Evolutionary conservation across 768 basidiomycete genomes (phyloP).

Genomic region (Jaapia argillacea): DNA sequence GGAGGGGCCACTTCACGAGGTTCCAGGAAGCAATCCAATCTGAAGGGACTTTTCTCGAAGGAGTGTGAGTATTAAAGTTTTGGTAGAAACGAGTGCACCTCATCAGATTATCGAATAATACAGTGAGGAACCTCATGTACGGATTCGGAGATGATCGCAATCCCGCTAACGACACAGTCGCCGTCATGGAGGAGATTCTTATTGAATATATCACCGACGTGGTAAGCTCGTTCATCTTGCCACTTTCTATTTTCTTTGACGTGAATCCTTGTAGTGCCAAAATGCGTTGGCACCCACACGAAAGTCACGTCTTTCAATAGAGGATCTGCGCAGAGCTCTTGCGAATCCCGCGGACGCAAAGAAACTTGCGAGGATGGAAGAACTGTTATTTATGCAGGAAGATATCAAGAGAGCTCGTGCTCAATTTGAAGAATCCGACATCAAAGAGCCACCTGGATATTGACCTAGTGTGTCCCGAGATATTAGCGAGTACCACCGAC

Average conservation of each 20-base stretch:
- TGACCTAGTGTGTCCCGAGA: too few relatives aligned
- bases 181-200: conserved; percentile 89
- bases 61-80: conserved; percentile 45
- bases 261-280: conserved; percentile 42
- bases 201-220: conserved; percentile 87
- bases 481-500: too few relatives aligned
- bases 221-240: conserved; percentile 34
- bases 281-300: conserved; percentile 60
- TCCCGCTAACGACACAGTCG: conserved; percentile 80
- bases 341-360: conserved; percentile 84
- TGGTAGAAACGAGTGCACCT: conserved; percentile 7
- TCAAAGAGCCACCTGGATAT: conserved; percentile 31
- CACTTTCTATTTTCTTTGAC: not conserved
- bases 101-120: conserved; percentile 1
- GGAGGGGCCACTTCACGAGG: conserved; percentile 32
- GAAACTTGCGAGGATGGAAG: conserved; percentile 88
- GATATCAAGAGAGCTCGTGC: conserved; percentile 84
- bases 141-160: conserved; percentile 90
- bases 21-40: conserved; percentile 52
- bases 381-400: conserved; percentile 87
- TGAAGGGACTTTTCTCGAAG: conserved; percentile 72
- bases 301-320: conserved; percentile 71
- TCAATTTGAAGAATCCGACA: conserved; percentile 57
- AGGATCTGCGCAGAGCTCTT: conserved; percentile 73
- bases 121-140: conserved; percentile 84